Percentiles rank a stretch among this genome's conserved stretches.
Evolutionary conservation across 2,329 filamentous ascomycete species (phyloP).

Genomic region (Pyrenophora seminiperda): DNA sequence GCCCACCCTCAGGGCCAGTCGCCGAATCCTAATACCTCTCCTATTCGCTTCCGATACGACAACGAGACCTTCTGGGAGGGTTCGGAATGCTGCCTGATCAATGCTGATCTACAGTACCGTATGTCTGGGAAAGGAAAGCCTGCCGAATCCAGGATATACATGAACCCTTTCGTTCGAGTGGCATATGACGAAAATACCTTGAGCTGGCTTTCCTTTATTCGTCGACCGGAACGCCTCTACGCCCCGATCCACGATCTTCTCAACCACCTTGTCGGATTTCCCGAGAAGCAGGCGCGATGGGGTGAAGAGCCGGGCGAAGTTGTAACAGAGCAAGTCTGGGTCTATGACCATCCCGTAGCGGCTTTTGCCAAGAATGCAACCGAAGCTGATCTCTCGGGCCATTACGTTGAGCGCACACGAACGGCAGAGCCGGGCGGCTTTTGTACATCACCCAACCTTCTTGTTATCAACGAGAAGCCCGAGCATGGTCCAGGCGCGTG

Average conservation of each 20-base stretch:
- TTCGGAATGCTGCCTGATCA: slow-evolving; percentile 56
- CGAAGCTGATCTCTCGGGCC: slow-evolving; percentile 32
- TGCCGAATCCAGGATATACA: slow-evolving; percentile 65
- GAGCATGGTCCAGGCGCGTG: slow-evolving; percentile 41
- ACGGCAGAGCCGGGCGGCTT: slow-evolving; percentile 59
- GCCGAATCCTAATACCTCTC: slow-evolving; percentile 39
- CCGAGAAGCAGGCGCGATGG: slow-evolving; percentile 65
- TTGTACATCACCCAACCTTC: slow-evolving; percentile 61
- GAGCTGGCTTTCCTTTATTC: slow-evolving; percentile 63
- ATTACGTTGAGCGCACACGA: slow-evolving; percentile 48
- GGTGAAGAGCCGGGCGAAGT: slow-evolving; percentile 62
- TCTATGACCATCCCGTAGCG: slow-evolving; percentile 42
- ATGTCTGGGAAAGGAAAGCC: slow-evolving; percentile 47
- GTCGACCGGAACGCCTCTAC: slow-evolving; percentile 70
- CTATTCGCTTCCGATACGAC: slow-evolving; percentile 52
- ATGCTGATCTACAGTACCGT: slow-evolving; percentile 51
- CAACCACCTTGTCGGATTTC: slow-evolving; percentile 62
- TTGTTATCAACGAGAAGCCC: slow-evolving; percentile 51
- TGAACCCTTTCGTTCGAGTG: slow-evolving; percentile 77
- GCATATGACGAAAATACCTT: slow-evolving; percentile 66
- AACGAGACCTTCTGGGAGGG: slow-evolving; percentile 54
- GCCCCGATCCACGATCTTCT: slow-evolving; percentile 63
- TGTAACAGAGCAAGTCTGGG: slow-evolving; percentile 60
- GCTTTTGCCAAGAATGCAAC: slow-evolving; percentile 35
- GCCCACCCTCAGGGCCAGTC: slow-evolving; percentile 7